phyloP scores from a whole-genome alignment of 176 grass and related monocot species.

The Triticum urartu region DNA sequence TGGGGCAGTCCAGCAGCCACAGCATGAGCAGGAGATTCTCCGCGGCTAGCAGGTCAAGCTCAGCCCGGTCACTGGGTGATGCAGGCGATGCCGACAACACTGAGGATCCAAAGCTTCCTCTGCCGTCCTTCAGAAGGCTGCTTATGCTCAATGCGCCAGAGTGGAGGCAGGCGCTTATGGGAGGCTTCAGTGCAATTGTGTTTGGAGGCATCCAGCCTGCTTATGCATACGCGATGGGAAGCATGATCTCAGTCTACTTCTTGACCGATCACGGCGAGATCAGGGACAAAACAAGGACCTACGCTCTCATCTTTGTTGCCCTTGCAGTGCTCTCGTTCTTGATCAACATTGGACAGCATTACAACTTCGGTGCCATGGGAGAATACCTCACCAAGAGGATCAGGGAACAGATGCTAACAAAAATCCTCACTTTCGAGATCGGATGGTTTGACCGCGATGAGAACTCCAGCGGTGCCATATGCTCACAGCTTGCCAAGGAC shows the following conservation, averaged over 20 bases:
- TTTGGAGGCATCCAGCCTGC: conserved; percentile 86
- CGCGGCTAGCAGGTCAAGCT: conserved; percentile 73
- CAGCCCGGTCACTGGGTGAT: conserved; percentile 53
- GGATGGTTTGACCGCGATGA: conserved; percentile 93
- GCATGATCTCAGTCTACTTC: conserved; percentile 93
- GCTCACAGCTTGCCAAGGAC: conserved; percentile 91
- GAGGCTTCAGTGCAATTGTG: conserved; percentile 67
- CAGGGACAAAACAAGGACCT: conserved; percentile 67
- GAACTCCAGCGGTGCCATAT: conserved; percentile 96
- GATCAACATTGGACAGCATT: conserved; percentile 92
- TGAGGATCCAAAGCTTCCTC: conserved; percentile 36
- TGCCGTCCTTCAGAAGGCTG: conserved; percentile 83
- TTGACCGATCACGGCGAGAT: conserved; percentile 78
- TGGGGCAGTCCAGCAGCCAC: conserved; percentile 57
- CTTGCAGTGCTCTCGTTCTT: conserved; percentile 74
- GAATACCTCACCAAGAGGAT: conserved; percentile 98
- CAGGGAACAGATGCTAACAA: conserved; percentile 75
- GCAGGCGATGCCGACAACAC: conserved; percentile 31
- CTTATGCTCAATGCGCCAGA: conserved; percentile 89
- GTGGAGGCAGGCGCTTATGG: conserved; percentile 78
- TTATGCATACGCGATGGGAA: conserved; percentile 85
- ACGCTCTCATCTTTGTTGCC: conserved; percentile 70
- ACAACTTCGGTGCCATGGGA: conserved; percentile 96
- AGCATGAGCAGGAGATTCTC: conserved; percentile 89
- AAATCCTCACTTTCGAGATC: conserved; percentile 92